A percentile compares a stretch with the other conserved stretches of the same genome.
These are phyloP conservation scores for Fraxinus sp. DNA, from an alignment of 305 asterid genomes.

Conservation along the genomic window DNA sequence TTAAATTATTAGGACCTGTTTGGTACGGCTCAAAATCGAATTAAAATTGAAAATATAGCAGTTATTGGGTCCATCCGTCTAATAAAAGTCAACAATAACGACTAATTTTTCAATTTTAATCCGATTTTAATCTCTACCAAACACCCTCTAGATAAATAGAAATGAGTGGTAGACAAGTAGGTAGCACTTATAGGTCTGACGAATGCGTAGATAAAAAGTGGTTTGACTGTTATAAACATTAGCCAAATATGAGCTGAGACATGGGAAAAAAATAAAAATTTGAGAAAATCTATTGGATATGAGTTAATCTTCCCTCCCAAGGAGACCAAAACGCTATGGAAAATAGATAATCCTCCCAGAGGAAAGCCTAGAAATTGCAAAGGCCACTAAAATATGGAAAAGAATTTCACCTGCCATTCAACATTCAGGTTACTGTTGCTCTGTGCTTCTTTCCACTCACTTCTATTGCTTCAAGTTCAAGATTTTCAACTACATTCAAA, in stretches of 20 bases:
- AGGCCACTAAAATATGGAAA: background rate
- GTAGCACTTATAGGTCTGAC: background rate
- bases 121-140: too few relatives aligned
- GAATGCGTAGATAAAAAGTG: background rate
- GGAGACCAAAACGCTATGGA: background rate
- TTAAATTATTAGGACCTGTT: too few relatives aligned
- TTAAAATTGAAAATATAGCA: too few relatives aligned
- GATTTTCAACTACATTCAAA: constrained; percentile 1
- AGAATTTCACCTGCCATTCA: background rate
- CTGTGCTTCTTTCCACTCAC: background rate
- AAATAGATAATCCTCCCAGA: background rate
- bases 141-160: too few relatives aligned
- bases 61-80: too few relatives aligned
- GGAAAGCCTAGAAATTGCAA: background rate
- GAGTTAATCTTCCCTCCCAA: background rate
- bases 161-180: background rate
- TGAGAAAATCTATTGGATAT: background rate
- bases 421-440: background rate
- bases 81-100: too few relatives aligned
- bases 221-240: too few relatives aligned
- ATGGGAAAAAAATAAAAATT: background rate
- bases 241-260: background rate
- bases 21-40: too few relatives aligned
- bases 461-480: constrained; percentile 7
- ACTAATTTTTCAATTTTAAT: too few relatives aligned